Conservation (phyloP, 345 rosid species). For the Populus nigra region DNA sequence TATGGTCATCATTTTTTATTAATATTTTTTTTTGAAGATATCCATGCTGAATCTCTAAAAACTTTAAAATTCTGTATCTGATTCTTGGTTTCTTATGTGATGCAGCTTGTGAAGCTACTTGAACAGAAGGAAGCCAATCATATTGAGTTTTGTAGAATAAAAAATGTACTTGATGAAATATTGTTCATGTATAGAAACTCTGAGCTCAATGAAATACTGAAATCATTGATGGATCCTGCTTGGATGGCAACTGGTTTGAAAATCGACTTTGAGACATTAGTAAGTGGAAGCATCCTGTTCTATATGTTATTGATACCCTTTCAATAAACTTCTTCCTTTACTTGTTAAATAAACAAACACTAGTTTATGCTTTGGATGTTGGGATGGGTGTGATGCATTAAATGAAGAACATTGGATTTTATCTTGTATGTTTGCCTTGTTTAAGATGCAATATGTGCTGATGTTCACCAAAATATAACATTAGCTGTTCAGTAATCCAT, state of each 20-base stretch:
- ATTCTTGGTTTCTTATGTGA: conserved; percentile 18
- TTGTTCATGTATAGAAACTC: conserved; percentile 58
- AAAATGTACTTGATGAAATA: conserved; percentile 76
- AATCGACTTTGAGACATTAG: conserved; percentile 71
- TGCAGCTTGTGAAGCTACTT: conserved; percentile 96
- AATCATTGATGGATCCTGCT: conserved; percentile 81
- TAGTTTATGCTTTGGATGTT: neutral
- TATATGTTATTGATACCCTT: neutral
- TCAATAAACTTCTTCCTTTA: neutral
- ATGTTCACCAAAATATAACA: neutral
- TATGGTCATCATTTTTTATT: neutral
- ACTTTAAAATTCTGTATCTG: conserved; percentile 9
- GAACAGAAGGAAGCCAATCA: conserved; percentile 92
- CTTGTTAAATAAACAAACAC: neutral
- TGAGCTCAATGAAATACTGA: conserved; percentile 67
- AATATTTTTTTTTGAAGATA: neutral
- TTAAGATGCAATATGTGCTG: neutral
- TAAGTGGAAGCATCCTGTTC: conserved; percentile 32
- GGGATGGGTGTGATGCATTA: neutral
- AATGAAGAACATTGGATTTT: neutral
- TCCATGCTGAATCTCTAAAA: neutral
- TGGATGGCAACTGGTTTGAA: conserved; percentile 97
- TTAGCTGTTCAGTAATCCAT: neutral
- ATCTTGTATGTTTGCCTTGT: neutral
- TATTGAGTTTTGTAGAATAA: conserved; percentile 86